A percentile compares a stretch with the other conserved stretches of the same genome.
Evolutionary conservation across 495 filamentous ascomycete genomes (phyloP).

Genomic region (Xylona heveae): DNA sequence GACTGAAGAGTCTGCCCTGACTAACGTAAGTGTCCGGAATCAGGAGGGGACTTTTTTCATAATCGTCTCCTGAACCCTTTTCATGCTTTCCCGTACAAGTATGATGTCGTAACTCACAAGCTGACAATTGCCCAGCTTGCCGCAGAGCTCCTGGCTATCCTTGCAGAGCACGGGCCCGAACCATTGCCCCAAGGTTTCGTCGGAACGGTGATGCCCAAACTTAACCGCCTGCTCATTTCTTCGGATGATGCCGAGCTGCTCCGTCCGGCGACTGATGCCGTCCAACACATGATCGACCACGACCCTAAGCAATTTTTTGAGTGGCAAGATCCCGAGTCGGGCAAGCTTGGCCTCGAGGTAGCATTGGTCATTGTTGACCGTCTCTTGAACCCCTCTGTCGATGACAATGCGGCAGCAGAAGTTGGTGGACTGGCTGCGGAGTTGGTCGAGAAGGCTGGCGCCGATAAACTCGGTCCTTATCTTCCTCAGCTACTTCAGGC

Average conservation of each 20-base stretch:
- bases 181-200: constrained; percentile 80
- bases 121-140: constrained; percentile 39
- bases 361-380: constrained; percentile 82
- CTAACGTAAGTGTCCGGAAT: constrained; percentile 27
- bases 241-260: constrained; percentile 70
- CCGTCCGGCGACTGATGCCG: constrained; percentile 62
- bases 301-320: constrained; percentile 71
- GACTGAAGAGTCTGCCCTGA: constrained; percentile 63
- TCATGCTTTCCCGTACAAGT: no score
- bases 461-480: constrained; percentile 73
- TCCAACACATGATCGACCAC: constrained; percentile 72
- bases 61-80: no score
- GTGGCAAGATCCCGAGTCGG: constrained; percentile 49
- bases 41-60: no score
- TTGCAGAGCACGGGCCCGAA: constrained; percentile 59
- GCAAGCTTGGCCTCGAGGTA: constrained; percentile 71
- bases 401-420: constrained; percentile 84
- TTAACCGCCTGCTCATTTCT: constrained; percentile 58
- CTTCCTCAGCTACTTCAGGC: constrained; percentile 75
- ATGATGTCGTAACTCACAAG: no score
- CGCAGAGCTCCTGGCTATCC: constrained; percentile 57
- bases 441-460: constrained; percentile 81
- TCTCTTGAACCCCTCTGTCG: constrained; percentile 58
- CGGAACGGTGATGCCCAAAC: constrained; percentile 62
- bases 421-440: constrained; percentile 88